Percentiles rank a stretch among this genome's conserved stretches.
These are phyloP conservation scores for Nelumbo lutea DNA, from an alignment of 164 flowering plant genomes.

Conservation along the genomic window DNA sequence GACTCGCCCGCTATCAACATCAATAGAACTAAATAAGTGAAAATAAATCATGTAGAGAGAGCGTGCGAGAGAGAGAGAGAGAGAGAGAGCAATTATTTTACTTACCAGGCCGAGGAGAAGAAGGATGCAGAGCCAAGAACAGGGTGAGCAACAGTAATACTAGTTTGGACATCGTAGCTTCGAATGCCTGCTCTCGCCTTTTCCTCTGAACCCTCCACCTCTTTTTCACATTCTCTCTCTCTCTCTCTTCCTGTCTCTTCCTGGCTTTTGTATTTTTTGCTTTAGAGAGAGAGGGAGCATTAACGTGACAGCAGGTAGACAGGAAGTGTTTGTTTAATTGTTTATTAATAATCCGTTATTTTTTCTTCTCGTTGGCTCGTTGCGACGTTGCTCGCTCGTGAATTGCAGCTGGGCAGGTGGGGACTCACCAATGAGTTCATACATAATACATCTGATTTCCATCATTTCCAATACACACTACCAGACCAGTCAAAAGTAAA, in stretches of 20 bases:
- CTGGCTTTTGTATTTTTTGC: not conserved
- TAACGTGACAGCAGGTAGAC: no score
- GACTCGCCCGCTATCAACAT: not conserved
- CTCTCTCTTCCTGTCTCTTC: not conserved
- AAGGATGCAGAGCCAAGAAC: conserved; percentile 15
- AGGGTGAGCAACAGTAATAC: conserved; percentile 22
- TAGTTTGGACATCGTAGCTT: conserved; percentile 20
- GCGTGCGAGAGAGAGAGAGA: not conserved
- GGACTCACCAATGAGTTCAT: no score
- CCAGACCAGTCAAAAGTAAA: no score
- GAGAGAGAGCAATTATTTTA: not conserved
- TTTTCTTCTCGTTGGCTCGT: no score
- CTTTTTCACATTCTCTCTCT: conserved; percentile 1
- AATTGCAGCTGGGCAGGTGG: no score
- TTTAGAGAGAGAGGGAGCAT: not conserved
- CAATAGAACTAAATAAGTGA: not conserved
- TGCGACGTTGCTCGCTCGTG: no score
- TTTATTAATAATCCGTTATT: no score
- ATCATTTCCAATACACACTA: no score
- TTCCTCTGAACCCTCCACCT: not conserved
- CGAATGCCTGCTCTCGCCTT: not conserved
- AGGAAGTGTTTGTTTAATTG: no score
- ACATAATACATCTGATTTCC: no score
- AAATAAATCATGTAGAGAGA: not conserved
- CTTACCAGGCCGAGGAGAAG: conserved; percentile 22